Conservation (phyloP, 768 basidiomycete species). For the Suillus subaureus region DNA sequence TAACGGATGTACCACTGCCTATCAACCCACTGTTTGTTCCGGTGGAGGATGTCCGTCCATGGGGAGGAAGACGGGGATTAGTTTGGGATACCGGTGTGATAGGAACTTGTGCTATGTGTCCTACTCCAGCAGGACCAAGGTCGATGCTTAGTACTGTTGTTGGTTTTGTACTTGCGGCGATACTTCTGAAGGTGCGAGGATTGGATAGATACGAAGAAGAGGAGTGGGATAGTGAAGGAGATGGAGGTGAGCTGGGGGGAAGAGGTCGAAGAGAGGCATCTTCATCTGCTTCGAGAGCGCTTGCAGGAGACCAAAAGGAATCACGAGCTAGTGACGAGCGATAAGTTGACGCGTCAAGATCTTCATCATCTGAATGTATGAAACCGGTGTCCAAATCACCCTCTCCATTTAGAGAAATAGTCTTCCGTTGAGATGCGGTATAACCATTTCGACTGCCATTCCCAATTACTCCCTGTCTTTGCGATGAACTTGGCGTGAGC, state of each 20-base stretch:
- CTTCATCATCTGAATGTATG: slow-evolving; percentile 37
- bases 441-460: slow-evolving; percentile 17
- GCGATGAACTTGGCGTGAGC: slow-evolving; percentile 19
- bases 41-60: slow-evolving; percentile 63
- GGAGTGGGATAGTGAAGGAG: slow-evolving; percentile 82
- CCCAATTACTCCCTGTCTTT: slow-evolving; percentile 25
- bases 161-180: slow-evolving; percentile 89
- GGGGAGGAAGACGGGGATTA: slow-evolving; percentile 53
- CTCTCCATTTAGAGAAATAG: slow-evolving; percentile 66
- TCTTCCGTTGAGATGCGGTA: slow-evolving; percentile 46
- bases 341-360: slow-evolving; percentile 50
- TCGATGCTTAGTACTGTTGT: slow-evolving; percentile 94
- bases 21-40: slow-evolving; percentile 48
- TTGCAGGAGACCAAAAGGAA: slow-evolving; percentile 80
- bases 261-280: slow-evolving; percentile 91
- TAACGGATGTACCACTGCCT: slow-evolving; percentile 60
- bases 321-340: slow-evolving; percentile 67
- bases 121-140: slow-evolving; percentile 76
- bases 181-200: slow-evolving; percentile 79
- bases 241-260: slow-evolving; percentile 85
- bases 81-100: slow-evolving; percentile 55
- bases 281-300: slow-evolving; percentile 84
- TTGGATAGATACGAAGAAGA: slow-evolving; percentile 85
- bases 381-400: slow-evolving; percentile 46
- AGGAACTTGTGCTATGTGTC: slow-evolving; percentile 89